Evolutionary conservation across 2,329 filamentous ascomycete genomes (phyloP).

Genomic region (Pseudocercospora vitis): DNA sequence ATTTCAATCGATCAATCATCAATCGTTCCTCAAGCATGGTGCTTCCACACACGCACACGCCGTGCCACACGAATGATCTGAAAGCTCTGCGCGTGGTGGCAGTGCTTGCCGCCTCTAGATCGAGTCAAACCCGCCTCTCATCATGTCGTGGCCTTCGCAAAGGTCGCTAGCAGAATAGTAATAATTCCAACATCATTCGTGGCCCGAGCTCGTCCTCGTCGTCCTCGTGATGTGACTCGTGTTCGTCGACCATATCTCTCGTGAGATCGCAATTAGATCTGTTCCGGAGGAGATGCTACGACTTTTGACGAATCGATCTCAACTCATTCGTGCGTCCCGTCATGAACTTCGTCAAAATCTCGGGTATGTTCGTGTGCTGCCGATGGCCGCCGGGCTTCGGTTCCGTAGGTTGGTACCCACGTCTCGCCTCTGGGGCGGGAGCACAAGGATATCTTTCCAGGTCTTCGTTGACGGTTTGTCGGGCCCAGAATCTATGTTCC

Average conservation of each 20-base stretch:
- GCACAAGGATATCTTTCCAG: neutral
- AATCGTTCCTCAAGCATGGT: neutral
- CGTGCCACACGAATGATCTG: too few relatives aligned
- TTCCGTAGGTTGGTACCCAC: neutral
- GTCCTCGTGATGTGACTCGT: too few relatives aligned
- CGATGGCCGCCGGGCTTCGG: neutral
- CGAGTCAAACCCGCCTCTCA: neutral
- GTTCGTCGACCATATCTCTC: neutral
- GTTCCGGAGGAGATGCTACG: neutral
- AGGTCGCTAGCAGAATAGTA: slow-evolving; percentile 2
- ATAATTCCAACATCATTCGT: neutral
- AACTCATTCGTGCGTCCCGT: neutral
- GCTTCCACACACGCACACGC: neutral
- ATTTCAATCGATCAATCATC: neutral
- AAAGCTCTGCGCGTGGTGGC: neutral
- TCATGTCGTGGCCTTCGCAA: slow-evolving; percentile 4
- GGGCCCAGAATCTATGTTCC: neutral
- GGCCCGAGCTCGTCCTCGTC: neutral
- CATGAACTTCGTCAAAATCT: neutral
- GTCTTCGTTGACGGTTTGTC: neutral
- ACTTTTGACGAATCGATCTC: slow-evolving; percentile 1
- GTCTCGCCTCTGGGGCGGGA: neutral
- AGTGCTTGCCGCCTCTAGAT: neutral
- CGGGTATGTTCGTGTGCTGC: neutral
- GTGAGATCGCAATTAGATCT: neutral